These are phyloP conservation scores for Albugo laibachii DNA, from an alignment of 352 stramenopile genomes.

Conservation along the genomic window DNA sequence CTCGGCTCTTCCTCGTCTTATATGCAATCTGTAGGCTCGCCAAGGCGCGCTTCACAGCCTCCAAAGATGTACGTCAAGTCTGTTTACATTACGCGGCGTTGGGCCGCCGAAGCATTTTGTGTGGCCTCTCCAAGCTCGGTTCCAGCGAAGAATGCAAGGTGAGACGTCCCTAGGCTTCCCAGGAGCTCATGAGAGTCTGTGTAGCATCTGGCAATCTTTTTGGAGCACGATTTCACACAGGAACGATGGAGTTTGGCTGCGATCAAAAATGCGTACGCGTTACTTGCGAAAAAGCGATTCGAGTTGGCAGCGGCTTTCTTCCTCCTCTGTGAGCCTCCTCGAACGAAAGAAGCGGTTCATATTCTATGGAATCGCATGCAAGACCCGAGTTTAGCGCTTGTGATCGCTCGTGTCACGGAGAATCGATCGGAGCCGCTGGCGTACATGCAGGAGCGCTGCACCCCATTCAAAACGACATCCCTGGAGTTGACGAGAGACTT, in stretches of 20 bases:
- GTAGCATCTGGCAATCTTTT: slow-evolving; percentile 53
- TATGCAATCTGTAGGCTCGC: slow-evolving; percentile 19
- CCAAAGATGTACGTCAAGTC: slow-evolving; percentile 54
- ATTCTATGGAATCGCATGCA: slow-evolving; percentile 72
- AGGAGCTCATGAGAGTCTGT: neutral
- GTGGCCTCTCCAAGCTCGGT: slow-evolving; percentile 50
- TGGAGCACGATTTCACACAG: slow-evolving; percentile 65
- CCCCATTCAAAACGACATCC: slow-evolving; percentile 1
- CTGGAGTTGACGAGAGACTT: slow-evolving; percentile 23
- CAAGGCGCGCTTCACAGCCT: slow-evolving; percentile 38
- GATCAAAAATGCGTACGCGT: slow-evolving; percentile 89
- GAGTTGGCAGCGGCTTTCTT: slow-evolving; percentile 82
- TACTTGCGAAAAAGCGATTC: slow-evolving; percentile 88
- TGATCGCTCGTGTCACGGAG: slow-evolving; percentile 79
- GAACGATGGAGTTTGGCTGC: slow-evolving; percentile 72
- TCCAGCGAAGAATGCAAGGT: slow-evolving; percentile 55
- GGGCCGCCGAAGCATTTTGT: slow-evolving; percentile 61
- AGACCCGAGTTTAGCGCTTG: slow-evolving; percentile 78
- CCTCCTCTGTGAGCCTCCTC: slow-evolving; percentile 80
- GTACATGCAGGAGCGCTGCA: no score
- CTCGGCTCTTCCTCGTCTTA: neutral
- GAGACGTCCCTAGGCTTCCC: neutral
- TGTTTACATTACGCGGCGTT: slow-evolving; percentile 56
- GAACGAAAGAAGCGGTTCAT: slow-evolving; percentile 83
- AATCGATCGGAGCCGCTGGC: slow-evolving; percentile 50